Conservation (phyloP, 495 filamentous ascomycete genomes). For the Tetracladium setigerum region DNA sequence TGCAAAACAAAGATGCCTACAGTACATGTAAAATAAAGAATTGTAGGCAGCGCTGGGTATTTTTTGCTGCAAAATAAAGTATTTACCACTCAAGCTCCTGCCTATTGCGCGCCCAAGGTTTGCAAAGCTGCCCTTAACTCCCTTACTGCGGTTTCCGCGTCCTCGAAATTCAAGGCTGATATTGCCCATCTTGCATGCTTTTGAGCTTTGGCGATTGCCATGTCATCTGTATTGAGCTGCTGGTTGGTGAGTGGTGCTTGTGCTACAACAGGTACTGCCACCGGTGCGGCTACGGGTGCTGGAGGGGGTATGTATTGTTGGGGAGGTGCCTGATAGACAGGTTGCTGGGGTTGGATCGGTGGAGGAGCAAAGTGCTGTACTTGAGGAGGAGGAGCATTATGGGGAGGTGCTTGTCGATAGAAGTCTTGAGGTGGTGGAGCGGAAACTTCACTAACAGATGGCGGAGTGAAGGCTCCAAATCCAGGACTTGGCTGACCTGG, state of each 20-base stretch:
- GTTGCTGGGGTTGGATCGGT: slow-evolving; percentile 17
- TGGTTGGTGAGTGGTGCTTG: slow-evolving; percentile 2
- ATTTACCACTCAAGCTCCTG: no score
- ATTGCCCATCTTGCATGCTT: slow-evolving; percentile 98
- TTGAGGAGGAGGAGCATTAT: slow-evolving; percentile 7
- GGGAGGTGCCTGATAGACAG: slow-evolving; percentile 4
- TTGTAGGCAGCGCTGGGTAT: no score
- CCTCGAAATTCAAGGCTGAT: slow-evolving; percentile 93
- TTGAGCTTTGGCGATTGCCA: slow-evolving; percentile 68
- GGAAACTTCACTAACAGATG: slow-evolving; percentile 9
- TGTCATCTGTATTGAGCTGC: slow-evolving; percentile 52
- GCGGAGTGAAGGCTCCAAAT: slow-evolving; percentile 14
- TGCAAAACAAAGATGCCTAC: no score
- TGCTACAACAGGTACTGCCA: not conserved
- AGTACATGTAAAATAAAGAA: no score
- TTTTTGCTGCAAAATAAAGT: no score
- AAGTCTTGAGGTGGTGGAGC: slow-evolving; percentile 15
- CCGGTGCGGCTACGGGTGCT: not conserved
- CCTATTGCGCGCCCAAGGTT: slow-evolving; percentile 44
- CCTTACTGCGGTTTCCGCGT: slow-evolving; percentile 82
- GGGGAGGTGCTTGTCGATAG: slow-evolving; percentile 23
- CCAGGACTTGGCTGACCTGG: slow-evolving; percentile 7
- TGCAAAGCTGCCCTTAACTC: slow-evolving; percentile 72
- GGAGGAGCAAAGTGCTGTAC: slow-evolving; percentile 13
- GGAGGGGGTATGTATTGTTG: not conserved